Percentiles rank a stretch among this genome's conserved stretches.
phyloP scores from a whole-genome alignment of 2,329 filamentous ascomycete genomes.

The Talaromyces sp. region DNA sequence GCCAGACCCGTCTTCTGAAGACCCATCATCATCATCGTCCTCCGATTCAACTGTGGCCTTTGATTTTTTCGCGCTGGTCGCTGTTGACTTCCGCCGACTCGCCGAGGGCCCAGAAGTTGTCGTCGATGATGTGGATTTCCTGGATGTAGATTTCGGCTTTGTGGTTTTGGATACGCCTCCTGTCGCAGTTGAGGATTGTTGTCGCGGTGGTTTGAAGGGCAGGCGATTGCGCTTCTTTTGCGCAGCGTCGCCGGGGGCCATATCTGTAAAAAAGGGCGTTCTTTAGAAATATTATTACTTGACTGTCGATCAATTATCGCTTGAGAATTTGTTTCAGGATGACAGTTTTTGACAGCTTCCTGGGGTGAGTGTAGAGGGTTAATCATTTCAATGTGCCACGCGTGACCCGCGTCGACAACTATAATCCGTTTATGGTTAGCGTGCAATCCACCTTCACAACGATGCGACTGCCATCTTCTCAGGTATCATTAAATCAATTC shows the following conservation, averaged over 20 bases:
- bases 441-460: neutral
- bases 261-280: neutral
- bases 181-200: slow-evolving; percentile 23
- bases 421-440: neutral
- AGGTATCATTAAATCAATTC: too few species aligned
- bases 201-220: slow-evolving; percentile 43
- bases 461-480: neutral
- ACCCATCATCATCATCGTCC: neutral
- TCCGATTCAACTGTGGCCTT: slow-evolving; percentile 1
- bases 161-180: slow-evolving; percentile 18
- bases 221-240: slow-evolving; percentile 33
- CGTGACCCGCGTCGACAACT: neutral
- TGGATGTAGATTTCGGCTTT: slow-evolving; percentile 15
- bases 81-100: slow-evolving; percentile 4
- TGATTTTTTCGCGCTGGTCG: slow-evolving; percentile 12
- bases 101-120: slow-evolving; percentile 6
- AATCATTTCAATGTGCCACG: neutral
- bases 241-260: neutral
- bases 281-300: neutral
- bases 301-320: too few species aligned
- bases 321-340: neutral
- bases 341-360: neutral
- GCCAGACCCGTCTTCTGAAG: slow-evolving; percentile 4
- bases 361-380: neutral
- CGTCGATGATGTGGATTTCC: slow-evolving; percentile 9